Evolutionary conservation across 78 protist species (phyloP).

Genomic region (Speleostelium caveatum): DNA sequence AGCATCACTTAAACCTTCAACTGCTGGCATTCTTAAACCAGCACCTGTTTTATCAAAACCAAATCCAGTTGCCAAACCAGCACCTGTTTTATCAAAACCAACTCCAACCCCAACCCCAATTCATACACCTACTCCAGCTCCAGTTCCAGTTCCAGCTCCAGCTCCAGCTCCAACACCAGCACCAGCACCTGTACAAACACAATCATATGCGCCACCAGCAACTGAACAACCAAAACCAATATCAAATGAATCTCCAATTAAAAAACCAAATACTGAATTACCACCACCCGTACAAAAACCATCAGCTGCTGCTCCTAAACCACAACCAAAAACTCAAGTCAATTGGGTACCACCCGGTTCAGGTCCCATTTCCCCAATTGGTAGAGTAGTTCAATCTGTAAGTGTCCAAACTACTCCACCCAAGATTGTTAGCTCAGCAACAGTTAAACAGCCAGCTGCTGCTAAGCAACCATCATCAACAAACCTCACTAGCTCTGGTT

Average conservation of each 20-base stretch:
- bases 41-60: conserved; percentile 57
- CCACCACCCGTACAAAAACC: conserved; percentile 35
- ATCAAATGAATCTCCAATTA: conserved; percentile 1
- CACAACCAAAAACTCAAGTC: background rate
- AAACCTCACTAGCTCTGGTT: background rate
- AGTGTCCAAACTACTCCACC: conserved; percentile 41
- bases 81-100: background rate
- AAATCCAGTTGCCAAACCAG: conserved; percentile 36
- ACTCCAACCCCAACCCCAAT: conserved; percentile 13
- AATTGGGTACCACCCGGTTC: conserved; percentile 50
- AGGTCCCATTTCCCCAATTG: conserved; percentile 36
- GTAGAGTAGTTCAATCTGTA: conserved; percentile 59
- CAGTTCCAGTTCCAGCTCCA: conserved; percentile 5
- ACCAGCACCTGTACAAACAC: background rate
- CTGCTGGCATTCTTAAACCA: conserved; percentile 52
- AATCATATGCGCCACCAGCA: background rate
- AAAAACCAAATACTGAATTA: conserved; percentile 12
- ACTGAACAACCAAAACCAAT: conserved; percentile 1
- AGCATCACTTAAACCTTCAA: conserved; percentile 40
- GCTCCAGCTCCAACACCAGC: background rate
- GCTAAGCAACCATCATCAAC: background rate
- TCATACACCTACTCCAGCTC: background rate
- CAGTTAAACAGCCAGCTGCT: conserved; percentile 12
- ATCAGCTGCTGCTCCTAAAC: background rate
- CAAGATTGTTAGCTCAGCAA: conserved; percentile 32